These are phyloP conservation scores for Aureobasidium sp. DNA, from an alignment of 2,329 filamentous ascomycete species.

Conservation along the genomic window DNA sequence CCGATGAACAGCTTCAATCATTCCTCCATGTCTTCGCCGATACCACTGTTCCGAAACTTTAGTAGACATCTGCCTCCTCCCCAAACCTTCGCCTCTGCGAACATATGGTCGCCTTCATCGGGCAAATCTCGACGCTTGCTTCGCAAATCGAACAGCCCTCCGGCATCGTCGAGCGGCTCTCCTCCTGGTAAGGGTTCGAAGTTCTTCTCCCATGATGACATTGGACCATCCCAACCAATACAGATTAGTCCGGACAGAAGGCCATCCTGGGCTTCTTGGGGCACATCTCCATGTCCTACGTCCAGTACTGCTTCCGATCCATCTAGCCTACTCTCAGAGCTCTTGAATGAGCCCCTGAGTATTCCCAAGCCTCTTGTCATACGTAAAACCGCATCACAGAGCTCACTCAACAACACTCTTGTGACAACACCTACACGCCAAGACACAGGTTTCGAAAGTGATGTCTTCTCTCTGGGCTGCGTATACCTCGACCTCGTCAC, in stretches of 20 bases:
- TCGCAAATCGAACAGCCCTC: neutral
- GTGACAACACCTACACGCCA: neutral
- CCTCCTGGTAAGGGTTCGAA: neutral
- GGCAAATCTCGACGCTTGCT: conserved; percentile 11
- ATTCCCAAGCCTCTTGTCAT: conserved; percentile 3
- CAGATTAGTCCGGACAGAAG: neutral
- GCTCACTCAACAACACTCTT: neutral
- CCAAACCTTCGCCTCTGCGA: conserved; percentile 11
- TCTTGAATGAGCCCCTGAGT: neutral
- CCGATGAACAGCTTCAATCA: neutral
- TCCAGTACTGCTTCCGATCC: neutral
- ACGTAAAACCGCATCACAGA: neutral
- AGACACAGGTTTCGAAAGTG: conserved; percentile 42
- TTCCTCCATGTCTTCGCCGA: neutral
- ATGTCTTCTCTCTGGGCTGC: conserved; percentile 67
- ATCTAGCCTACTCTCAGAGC: neutral
- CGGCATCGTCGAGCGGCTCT: neutral
- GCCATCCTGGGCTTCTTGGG: conserved; percentile 3
- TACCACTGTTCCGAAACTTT: conserved; percentile 25
- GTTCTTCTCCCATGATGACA: neutral
- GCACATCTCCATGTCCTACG: neutral
- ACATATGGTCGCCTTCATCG: conserved; percentile 10
- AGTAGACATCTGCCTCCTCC: conserved; percentile 27
- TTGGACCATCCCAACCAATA: neutral
- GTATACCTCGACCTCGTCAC: conserved; percentile 66